Conservation (phyloP, 2,329 filamentous ascomycete genomes). For the Helminthosporium solani region DNA sequence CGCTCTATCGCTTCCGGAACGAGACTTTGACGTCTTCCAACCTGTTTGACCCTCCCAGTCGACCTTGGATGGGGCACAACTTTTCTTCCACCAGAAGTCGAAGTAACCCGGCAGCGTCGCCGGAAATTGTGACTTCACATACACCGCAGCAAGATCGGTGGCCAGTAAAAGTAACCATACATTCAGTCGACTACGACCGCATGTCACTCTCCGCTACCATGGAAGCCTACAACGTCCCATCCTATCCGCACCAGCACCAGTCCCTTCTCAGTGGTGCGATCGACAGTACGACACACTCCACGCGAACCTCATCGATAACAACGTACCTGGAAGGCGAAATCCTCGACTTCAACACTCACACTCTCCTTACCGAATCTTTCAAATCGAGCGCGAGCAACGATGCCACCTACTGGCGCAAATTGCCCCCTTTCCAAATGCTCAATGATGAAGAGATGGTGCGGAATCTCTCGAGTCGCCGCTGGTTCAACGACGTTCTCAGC, state of each 20-base stretch:
- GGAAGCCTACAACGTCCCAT: constrained; percentile 68
- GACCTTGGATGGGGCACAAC: constrained; percentile 43
- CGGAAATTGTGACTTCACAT: constrained; percentile 21
- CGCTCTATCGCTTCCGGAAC: constrained; percentile 27
- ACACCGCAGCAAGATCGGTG: constrained; percentile 57
- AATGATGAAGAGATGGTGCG: constrained; percentile 46
- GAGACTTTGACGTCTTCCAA: constrained; percentile 23
- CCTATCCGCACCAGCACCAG: constrained; percentile 39
- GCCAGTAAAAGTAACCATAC: constrained; percentile 67
- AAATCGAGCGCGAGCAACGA: constrained; percentile 48
- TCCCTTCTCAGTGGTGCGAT: constrained; percentile 24
- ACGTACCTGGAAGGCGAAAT: constrained; percentile 70
- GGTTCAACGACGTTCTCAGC: constrained; percentile 36
- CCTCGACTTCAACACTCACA: constrained; percentile 58
- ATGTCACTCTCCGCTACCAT: constrained; percentile 68
- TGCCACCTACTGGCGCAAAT: constrained; percentile 51
- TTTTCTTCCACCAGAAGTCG: constrained; percentile 31
- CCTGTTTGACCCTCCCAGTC: constrained; percentile 30
- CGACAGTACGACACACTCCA: constrained; percentile 16
- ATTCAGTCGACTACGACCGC: constrained; percentile 59
- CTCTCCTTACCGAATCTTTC: constrained; percentile 55
- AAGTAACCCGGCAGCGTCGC: constrained; percentile 12
- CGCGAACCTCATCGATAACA: constrained; percentile 53
- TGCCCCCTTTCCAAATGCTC: constrained; percentile 46
- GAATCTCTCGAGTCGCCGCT: constrained; percentile 46